Base-by-base conservation (phyloP, 345 rosid species). In the Sonneratia alba region DNA sequence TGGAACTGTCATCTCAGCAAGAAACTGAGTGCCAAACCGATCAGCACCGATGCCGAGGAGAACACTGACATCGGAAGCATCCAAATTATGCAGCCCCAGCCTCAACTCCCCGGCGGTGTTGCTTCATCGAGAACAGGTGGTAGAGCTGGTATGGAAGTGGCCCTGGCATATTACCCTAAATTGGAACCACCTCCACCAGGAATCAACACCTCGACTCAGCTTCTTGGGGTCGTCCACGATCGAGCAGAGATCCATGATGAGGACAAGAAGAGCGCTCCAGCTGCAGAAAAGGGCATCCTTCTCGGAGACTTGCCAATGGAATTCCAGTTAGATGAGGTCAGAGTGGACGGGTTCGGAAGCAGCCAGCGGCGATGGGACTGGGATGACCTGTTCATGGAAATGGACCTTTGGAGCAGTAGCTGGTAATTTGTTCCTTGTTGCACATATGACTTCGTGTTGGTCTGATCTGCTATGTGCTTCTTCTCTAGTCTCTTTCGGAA, bases 1-100 rank as follows among this genome's bases (percentile, higher is more conserved):
- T 82, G 83, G 85, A 82, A 77, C 71, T 81, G 78, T 56, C 84
- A 76, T 48, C 71, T 76, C n/a, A 76, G 82, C 75, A 79, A 70
- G 72, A 76, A 74, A 72, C 56, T 76, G 36, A 55, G 42, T 64
- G 53, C 73, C 62, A 45, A 67, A 37, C 72, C 77, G 56, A 42
- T 53, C 53, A 1, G 55, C 21, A 24, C 47, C 32, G 65, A 62
- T 34, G 13, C 49, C 34, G 53, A 42, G 48, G 51, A 67, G 48
- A 67, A 38, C 18, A n/a, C 34, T 10, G 70, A 68, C 36, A 68
- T 22, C 37, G 36, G 34, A 43, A 62, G 38, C 19, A 18, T 43
- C 55, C 70, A 45, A 15, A 32, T 68, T 24, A 43, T 22, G 19
- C 15, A 12, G 70, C 47, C 67, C 71, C 51, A 70, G 59, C 73